Evolutionary conservation across 768 basidiomycete genomes (phyloP).

Genomic region (Agaricus blazei): DNA sequence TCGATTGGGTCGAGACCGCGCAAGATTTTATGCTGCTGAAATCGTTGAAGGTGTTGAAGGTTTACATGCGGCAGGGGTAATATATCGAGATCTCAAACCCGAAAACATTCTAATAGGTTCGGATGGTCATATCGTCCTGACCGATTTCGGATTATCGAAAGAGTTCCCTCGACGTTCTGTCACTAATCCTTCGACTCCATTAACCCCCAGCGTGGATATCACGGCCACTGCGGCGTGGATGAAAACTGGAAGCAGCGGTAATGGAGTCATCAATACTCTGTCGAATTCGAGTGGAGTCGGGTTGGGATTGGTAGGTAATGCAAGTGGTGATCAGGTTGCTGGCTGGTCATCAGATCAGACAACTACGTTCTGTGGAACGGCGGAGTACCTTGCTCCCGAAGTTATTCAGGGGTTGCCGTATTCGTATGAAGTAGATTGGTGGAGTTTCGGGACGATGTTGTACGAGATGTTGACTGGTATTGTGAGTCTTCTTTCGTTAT

Average conservation of each 20-base stretch:
- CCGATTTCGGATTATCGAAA: slow-evolving; percentile 94
- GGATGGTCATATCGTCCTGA: slow-evolving; percentile 94
- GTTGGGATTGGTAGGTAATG: neutral
- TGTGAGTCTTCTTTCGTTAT: slow-evolving; percentile 45
- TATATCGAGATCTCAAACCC: slow-evolving; percentile 96
- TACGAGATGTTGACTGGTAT: slow-evolving; percentile 97
- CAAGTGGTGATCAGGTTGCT: slow-evolving; percentile 32
- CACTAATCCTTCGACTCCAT: slow-evolving; percentile 38
- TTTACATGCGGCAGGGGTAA: slow-evolving; percentile 88
- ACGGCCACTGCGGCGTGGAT: slow-evolving; percentile 68
- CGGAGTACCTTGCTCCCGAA: slow-evolving; percentile 95
- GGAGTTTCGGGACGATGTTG: slow-evolving; percentile 96
- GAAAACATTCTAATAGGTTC: slow-evolving; percentile 94
- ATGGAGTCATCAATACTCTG: slow-evolving; percentile 24
- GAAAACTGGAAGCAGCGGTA: slow-evolving; percentile 20
- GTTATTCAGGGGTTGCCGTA: slow-evolving; percentile 90
- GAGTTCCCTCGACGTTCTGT: slow-evolving; percentile 65
- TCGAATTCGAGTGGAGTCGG: neutral
- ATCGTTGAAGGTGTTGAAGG: slow-evolving; percentile 97
- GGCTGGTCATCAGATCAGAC: slow-evolving; percentile 57
- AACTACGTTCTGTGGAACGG: slow-evolving; percentile 91
- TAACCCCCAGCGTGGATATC: slow-evolving; percentile 55
- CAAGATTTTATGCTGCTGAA: slow-evolving; percentile 95
- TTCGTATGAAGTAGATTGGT: slow-evolving; percentile 96
- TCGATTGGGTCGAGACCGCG: slow-evolving; percentile 85